phyloP scores from a whole-genome alignment of 345 rosid genomes.

The Brassica cretica region DNA sequence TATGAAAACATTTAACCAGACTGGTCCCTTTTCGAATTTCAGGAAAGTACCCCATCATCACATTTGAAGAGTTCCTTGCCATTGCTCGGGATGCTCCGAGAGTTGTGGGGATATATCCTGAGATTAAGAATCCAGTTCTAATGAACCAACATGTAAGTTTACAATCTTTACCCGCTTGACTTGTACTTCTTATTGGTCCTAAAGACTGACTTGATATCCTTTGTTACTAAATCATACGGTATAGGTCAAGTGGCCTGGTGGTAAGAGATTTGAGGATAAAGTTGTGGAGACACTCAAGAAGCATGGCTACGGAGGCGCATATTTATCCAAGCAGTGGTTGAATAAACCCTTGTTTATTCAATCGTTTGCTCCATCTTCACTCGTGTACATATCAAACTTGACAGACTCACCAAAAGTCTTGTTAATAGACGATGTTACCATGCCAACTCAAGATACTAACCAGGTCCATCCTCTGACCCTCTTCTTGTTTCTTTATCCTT shows the following conservation, averaged over 20 bases:
- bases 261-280: slow-evolving; percentile 78
- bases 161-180: slow-evolving; percentile 4
- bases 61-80: slow-evolving; percentile 80
- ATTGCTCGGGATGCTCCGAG: slow-evolving; percentile 83
- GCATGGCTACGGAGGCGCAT: slow-evolving; percentile 78
- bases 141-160: slow-evolving; percentile 78
- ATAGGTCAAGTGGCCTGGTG: slow-evolving; percentile 80
- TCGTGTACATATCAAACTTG: slow-evolving; percentile 63
- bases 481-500: neutral
- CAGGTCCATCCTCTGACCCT: slow-evolving; percentile 54
- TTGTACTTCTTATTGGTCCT: neutral
- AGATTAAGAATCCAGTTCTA: slow-evolving; percentile 86
- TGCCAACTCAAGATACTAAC: slow-evolving; percentile 84
- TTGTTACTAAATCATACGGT: neutral
- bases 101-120: slow-evolving; percentile 95
- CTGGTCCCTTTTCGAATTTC: slow-evolving; percentile 25
- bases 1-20: neutral
- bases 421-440: slow-evolving; percentile 62
- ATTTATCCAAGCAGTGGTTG: slow-evolving; percentile 78
- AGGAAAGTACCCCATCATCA: slow-evolving; percentile 81
- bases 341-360: slow-evolving; percentile 81
- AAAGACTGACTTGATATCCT: neutral
- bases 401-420: slow-evolving; percentile 75
- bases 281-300: slow-evolving; percentile 71
- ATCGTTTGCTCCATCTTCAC: slow-evolving; percentile 92